Conservation (phyloP, 129 eudicot genomes). For the Escallonia rubra region DNA sequence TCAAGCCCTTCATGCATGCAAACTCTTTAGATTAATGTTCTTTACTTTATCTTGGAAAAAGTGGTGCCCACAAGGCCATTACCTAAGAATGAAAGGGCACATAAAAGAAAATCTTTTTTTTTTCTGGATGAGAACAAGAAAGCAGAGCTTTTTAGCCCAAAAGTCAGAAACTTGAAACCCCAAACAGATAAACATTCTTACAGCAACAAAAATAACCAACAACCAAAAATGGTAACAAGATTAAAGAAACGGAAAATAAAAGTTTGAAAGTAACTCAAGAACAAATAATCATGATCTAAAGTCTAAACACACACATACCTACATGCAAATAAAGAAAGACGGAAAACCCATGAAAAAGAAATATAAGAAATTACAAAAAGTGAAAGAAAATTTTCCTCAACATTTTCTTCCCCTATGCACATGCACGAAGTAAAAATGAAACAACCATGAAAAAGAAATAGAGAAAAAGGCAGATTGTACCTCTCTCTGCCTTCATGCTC, state of each 20-base stretch:
- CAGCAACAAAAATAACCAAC: not conserved
- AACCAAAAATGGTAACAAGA: no score
- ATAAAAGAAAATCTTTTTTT: constrained; percentile 18
- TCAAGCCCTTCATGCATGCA: constrained; percentile 9
- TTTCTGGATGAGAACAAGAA: not conserved
- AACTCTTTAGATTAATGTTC: not conserved
- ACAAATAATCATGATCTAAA: not conserved
- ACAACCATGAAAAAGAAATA: not conserved
- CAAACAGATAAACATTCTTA: not conserved
- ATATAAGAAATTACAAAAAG: no score
- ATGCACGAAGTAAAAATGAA: not conserved
- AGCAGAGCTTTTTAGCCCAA: constrained; percentile 3
- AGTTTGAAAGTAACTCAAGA: not conserved
- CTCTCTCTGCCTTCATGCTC: constrained; percentile 67
- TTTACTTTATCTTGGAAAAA: constrained; percentile 3
- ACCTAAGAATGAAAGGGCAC: not conserved
- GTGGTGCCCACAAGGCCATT: constrained; percentile 8
- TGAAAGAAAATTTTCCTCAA: not conserved
- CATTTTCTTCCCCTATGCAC: not conserved
- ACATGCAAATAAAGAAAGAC: not conserved
- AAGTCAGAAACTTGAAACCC: constrained; percentile 16
- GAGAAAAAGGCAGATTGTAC: constrained; percentile 21
- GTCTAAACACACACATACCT: not conserved
- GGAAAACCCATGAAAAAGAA: no score
- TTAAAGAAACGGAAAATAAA: not conserved